Percentiles rank a stretch among this genome's conserved stretches.
Conservation (phyloP, 768 basidiomycete species). For the Pleurotus giganteus region DNA sequence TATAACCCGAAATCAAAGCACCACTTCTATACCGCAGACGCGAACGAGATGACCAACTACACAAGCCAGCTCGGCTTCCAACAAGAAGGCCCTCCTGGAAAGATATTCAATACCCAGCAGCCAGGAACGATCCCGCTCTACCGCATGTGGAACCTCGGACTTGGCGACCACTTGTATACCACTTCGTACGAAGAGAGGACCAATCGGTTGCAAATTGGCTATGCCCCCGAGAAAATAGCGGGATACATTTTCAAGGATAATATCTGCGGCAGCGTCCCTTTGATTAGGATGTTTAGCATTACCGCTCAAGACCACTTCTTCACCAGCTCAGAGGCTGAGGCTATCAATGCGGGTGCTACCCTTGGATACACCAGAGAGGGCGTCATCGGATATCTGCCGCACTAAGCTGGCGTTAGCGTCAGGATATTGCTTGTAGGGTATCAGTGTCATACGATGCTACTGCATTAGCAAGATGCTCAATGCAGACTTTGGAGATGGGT, state of each 20-base stretch:
- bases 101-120: slow-evolving; percentile 10
- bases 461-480: no score
- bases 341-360: not conserved
- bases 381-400: not conserved
- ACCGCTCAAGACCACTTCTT: not conserved
- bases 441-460: no score
- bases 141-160: slow-evolving; percentile 12
- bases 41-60: not conserved
- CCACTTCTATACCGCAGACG: slow-evolving; percentile 9
- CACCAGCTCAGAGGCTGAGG: not conserved
- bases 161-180: slow-evolving; percentile 23
- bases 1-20: not conserved
- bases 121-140: slow-evolving; percentile 17
- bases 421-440: no score
- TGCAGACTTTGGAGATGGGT: no score
- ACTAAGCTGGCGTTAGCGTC: no score
- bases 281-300: not conserved
- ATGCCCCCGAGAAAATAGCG: not conserved
- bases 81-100: not conserved
- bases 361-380: not conserved
- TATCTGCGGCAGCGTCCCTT: not conserved
- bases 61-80: not conserved
- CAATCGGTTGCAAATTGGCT: not conserved
- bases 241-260: not conserved
- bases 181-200: not conserved